These are phyloP conservation scores for Mimosa pudica DNA, from an alignment of 306 rosid genomes.

Conservation along the genomic window DNA sequence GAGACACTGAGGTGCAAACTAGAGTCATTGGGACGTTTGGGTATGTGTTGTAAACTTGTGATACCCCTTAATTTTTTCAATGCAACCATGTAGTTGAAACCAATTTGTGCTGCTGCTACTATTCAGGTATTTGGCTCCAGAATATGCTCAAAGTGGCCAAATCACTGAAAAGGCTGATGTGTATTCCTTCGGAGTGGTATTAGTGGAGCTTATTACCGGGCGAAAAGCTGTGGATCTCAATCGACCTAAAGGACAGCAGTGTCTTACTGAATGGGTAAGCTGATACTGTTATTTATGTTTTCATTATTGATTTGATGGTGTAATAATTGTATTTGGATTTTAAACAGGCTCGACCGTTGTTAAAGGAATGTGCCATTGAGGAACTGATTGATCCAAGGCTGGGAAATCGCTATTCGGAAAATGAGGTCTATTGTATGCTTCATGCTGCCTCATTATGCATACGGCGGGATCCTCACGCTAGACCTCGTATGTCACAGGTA, in stretches of 20 bases:
- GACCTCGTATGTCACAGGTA: constrained; percentile 99
- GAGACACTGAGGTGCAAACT: constrained; percentile 90
- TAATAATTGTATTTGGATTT: constrained; percentile 28
- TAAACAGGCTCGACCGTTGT: constrained; percentile 81
- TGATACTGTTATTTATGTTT: not conserved
- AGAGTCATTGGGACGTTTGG: constrained; percentile 99
- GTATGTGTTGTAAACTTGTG: constrained; percentile 39
- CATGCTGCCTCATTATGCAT: constrained; percentile 93
- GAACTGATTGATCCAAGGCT: constrained; percentile 90
- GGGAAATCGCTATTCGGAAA: constrained; percentile 70
- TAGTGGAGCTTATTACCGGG: constrained; percentile 91
- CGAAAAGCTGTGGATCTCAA: constrained; percentile 93
- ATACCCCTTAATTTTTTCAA: not conserved
- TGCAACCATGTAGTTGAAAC: constrained; percentile 28
- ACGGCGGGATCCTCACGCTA: constrained; percentile 81
- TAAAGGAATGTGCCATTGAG: constrained; percentile 74
- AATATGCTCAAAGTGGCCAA: constrained; percentile 98
- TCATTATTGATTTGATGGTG: not conserved
- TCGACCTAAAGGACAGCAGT: constrained; percentile 96
- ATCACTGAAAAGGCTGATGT: constrained; percentile 98
- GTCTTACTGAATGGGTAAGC: constrained; percentile 97
- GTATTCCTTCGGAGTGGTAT: constrained; percentile 91
- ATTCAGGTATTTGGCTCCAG: constrained; percentile 93
- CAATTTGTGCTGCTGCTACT: constrained; percentile 21
- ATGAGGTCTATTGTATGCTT: constrained; percentile 88